Conservation (phyloP, 257 asterid species). For the Forsythia viridissima region DNA sequence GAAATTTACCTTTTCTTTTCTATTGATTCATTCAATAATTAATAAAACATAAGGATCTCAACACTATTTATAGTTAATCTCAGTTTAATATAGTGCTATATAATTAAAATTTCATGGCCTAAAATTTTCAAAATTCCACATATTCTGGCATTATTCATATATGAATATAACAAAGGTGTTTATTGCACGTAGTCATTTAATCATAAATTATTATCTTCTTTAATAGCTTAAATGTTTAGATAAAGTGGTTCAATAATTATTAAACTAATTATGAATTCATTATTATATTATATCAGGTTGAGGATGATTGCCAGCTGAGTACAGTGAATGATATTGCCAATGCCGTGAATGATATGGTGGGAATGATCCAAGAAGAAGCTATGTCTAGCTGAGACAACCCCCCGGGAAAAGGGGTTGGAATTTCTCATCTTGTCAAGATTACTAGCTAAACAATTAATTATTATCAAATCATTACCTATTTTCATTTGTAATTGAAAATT, state of each 20-base stretch:
- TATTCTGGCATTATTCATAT: not conserved
- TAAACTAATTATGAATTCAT: not conserved
- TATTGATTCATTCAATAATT: not conserved
- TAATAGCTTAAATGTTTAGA: not conserved
- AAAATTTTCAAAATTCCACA: not conserved
- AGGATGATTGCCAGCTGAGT: slow-evolving; percentile 58
- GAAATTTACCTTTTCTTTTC: not conserved
- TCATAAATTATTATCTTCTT: too few relatives aligned
- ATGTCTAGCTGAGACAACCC: slow-evolving; percentile 20
- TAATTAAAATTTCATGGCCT: not conserved
- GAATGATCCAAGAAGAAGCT: slow-evolving; percentile 56
- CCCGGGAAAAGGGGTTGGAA: not conserved
- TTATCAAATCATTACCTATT: slow-evolving; percentile 20
- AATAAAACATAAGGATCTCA: not conserved
- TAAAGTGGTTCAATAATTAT: too few relatives aligned
- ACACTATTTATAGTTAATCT: not conserved
- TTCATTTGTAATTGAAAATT: slow-evolving; percentile 1
- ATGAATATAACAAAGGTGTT: not conserved
- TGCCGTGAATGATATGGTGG: slow-evolving; percentile 63
- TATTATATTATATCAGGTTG: slow-evolving; percentile 41
- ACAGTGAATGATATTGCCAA: slow-evolving; percentile 74
- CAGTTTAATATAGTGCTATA: not conserved
- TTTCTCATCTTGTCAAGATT: slow-evolving; percentile 4
- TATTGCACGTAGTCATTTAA: not conserved
- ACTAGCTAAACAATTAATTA: not conserved